A percentile compares a stretch with the other conserved stretches of the same genome.
phyloP scores from a whole-genome alignment of 768 basidiomycete genomes.

The Boletus sp. region DNA sequence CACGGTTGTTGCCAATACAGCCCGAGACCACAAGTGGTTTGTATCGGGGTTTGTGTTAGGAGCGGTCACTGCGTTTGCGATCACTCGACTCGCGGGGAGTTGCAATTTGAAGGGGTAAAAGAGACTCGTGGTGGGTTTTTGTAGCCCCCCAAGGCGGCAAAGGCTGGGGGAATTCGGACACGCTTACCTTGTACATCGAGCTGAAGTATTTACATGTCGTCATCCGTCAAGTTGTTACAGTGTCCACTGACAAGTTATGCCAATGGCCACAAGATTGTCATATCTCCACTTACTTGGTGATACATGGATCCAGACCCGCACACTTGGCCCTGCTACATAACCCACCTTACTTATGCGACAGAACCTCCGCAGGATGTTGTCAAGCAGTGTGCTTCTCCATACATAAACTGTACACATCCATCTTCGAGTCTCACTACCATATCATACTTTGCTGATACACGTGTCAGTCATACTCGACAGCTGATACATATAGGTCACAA shows the following conservation, averaged over 20 bases:
- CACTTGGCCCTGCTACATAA: not conserved
- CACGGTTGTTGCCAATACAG: not conserved
- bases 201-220: too few relatives aligned
- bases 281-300: not conserved
- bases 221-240: not conserved
- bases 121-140: not conserved
- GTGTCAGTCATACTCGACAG: not conserved
- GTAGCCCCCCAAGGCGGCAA: not conserved
- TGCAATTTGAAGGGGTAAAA: not conserved
- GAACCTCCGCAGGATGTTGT: too few relatives aligned
- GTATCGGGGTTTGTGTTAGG: constrained; percentile 22
- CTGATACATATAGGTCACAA: not conserved
- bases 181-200: not conserved
- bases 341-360: not conserved
- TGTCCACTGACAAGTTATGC: not conserved
- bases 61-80: not conserved
- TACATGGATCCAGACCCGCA: not conserved
- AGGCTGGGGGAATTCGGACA: not conserved
- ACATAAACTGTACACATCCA: too few relatives aligned
- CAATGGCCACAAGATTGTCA: not conserved
- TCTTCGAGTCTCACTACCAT: too few relatives aligned
- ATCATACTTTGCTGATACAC: too few relatives aligned
- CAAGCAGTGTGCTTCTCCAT: too few relatives aligned
- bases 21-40: constrained; percentile 10
- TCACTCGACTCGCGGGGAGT: not conserved